Percentiles rank a stretch among this genome's conserved stretches.
phyloP scores from a whole-genome alignment of 208 protist species.

The Wallacemonas sp. region DNA sequence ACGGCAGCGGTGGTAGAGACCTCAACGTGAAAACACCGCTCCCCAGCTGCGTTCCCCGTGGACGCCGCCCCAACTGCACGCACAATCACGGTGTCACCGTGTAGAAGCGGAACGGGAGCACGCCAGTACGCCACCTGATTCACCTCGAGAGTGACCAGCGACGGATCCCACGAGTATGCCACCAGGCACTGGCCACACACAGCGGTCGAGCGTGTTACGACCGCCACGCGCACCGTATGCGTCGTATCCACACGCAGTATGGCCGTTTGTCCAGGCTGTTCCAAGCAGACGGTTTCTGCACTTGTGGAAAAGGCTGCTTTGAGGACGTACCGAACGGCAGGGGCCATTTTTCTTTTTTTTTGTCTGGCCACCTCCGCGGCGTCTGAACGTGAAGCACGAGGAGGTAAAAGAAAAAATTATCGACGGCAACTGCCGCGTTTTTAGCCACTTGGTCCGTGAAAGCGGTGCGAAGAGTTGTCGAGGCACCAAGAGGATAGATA shows the following conservation, averaged over 20 bases:
- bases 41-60: no score
- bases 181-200: not conserved
- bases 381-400: no score
- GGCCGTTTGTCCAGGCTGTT: not conserved
- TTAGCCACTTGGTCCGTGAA: no score
- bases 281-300: not conserved
- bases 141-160: not conserved
- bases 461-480: no score
- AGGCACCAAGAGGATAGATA: no score
- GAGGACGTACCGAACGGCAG: not conserved
- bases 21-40: not conserved
- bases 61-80: no score
- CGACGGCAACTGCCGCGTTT: no score
- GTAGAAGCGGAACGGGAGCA: not conserved
- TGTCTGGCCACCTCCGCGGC: not conserved
- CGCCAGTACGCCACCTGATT: slow-evolving; percentile 3
- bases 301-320: not conserved
- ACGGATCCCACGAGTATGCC: not conserved
- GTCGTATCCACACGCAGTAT: not conserved
- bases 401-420: no score
- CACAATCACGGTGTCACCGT: not conserved
- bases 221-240: not conserved
- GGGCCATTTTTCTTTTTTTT: not conserved
- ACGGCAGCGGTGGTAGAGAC: no score
- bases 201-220: not conserved